Evolutionary conservation across 1,139 yeast genomes (phyloP), one percentile per base, ranked within the genome.

Genomic region (Spathaspora sp.): DNA sequence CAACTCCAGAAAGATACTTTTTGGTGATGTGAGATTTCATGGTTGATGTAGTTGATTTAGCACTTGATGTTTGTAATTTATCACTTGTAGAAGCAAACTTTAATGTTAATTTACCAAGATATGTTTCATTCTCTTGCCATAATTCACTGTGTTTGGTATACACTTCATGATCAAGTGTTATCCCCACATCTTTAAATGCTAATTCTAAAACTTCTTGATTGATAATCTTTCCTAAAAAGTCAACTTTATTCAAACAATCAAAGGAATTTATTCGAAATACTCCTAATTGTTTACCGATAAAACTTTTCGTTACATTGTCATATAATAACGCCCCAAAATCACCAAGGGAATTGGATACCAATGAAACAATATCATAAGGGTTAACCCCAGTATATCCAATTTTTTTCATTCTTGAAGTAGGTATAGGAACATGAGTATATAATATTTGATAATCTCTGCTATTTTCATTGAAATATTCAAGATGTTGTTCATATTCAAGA

Each of bases 271-370:
- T 73, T 51, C 89, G 60, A 51, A 86, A 78, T 0, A 81, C 80
- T 11, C 93, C 95, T 37, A 82, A 67, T 59, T 86, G 95, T 55
- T 82, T 82, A 0, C 87, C 88, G 36, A 78, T 71, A 56, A 72
- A 81, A 2, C 73, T 69, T 23, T 73, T 69, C 46, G 73, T 68
- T 17, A 61, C 58, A 38, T 68, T 63, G 58, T 82, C 87, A 56
- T 74, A 82, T 47, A 84, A 83, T 49, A 80, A 75, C 0, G 90
- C 88, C 8, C 89, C 89, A 58, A 76, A 81, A 39, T 82, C 83
- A 42, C 76, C 67, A 31, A 82, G 73, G 15, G 78, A 72, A 41
- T 76, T 76, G 36, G 70, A 74, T 23, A 83, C 53, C 2, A 65
- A 52, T 56, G 65, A 57, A 2, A 67, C 63, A 9, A 72, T 68